phyloP scores from a whole-genome alignment of 345 rosid genomes.

The Pistacia vera region DNA sequence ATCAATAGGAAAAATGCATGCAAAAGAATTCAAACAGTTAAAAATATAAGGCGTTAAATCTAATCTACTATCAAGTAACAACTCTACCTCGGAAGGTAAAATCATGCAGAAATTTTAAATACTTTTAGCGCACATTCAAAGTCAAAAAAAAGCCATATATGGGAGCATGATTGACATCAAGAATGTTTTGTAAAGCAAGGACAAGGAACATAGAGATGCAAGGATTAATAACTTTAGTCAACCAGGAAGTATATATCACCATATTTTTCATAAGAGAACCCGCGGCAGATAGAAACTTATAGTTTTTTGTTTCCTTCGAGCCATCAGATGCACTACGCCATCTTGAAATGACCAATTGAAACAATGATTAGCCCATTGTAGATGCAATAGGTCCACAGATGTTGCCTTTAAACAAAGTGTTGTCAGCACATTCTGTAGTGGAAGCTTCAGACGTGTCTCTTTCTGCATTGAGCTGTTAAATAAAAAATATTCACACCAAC shows the following conservation, averaged over 20 bases:
- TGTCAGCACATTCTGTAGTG: conserved; percentile 37
- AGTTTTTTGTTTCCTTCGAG: conserved; percentile 82
- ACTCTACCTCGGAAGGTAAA: not conserved
- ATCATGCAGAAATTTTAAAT: not conserved
- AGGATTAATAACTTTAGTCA: conserved; percentile 1
- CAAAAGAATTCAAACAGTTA: not conserved
- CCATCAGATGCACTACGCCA: conserved; percentile 87
- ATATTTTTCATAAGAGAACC: conserved; percentile 81
- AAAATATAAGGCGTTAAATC: not conserved
- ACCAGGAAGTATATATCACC: conserved; percentile 43
- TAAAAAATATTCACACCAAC: conserved; percentile 17
- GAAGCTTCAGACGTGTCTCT: conserved; percentile 36
- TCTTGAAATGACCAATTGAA: conserved; percentile 70
- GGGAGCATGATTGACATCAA: conserved; percentile 1
- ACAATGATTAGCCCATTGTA: conserved; percentile 89
- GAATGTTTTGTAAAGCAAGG: not conserved
- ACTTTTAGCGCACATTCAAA: not conserved
- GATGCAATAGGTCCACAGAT: conserved; percentile 93
- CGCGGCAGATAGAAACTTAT: conserved; percentile 75
- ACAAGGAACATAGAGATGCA: not conserved
- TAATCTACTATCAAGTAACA: not conserved
- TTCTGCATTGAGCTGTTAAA: conserved; percentile 45
- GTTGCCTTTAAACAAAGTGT: conserved; percentile 61
- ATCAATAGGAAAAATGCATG: not conserved
- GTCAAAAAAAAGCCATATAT: not conserved